Evolutionary conservation across 2,329 filamentous ascomycete species (phyloP).

Genomic region (Aspergillus fumigatiaffinis): DNA sequence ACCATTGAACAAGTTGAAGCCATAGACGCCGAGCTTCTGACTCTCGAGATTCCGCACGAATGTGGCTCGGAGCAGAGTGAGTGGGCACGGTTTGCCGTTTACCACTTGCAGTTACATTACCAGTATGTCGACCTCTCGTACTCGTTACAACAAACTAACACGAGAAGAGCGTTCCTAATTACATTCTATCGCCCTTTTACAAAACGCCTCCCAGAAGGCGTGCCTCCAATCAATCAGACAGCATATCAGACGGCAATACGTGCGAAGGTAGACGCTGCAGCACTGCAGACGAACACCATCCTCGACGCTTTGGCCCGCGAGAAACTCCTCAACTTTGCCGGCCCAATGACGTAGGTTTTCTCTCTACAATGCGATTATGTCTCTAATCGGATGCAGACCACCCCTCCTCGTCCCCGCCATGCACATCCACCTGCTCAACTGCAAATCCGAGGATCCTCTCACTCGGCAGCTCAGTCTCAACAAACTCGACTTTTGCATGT

Average conservation of each 20-base stretch:
- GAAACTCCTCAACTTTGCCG: slow-evolving; percentile 17
- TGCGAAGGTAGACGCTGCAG: slow-evolving; percentile 21
- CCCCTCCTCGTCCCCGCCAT: slow-evolving; percentile 20
- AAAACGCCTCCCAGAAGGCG: slow-evolving; percentile 16
- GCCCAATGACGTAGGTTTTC: slow-evolving; percentile 21
- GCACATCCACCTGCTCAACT: slow-evolving; percentile 25
- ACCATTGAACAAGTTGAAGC: slow-evolving; percentile 18
- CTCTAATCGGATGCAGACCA: slow-evolving; percentile 1
- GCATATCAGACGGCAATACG: slow-evolving; percentile 21
- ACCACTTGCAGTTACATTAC: slow-evolving; percentile 29
- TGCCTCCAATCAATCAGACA: slow-evolving; percentile 7
- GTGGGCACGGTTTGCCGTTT: slow-evolving; percentile 16
- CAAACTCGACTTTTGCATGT: slow-evolving; percentile 21
- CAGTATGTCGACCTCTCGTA: slow-evolving; percentile 14
- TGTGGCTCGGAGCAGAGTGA: slow-evolving; percentile 8
- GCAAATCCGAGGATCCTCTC: slow-evolving; percentile 16
- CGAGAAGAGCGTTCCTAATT: slow-evolving; percentile 21
- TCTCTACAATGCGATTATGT: background rate
- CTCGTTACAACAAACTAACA: slow-evolving; percentile 1
- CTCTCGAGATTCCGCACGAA: slow-evolving; percentile 14
- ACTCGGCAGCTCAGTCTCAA: slow-evolving; percentile 16
- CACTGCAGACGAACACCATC: slow-evolving; percentile 23
- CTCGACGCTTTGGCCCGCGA: slow-evolving; percentile 25
- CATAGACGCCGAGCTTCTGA: slow-evolving; percentile 19
- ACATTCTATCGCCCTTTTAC: slow-evolving; percentile 28